These are phyloP conservation scores for Piper betle DNA, from an alignment of 164 flowering plant species.

Conservation along the genomic window DNA sequence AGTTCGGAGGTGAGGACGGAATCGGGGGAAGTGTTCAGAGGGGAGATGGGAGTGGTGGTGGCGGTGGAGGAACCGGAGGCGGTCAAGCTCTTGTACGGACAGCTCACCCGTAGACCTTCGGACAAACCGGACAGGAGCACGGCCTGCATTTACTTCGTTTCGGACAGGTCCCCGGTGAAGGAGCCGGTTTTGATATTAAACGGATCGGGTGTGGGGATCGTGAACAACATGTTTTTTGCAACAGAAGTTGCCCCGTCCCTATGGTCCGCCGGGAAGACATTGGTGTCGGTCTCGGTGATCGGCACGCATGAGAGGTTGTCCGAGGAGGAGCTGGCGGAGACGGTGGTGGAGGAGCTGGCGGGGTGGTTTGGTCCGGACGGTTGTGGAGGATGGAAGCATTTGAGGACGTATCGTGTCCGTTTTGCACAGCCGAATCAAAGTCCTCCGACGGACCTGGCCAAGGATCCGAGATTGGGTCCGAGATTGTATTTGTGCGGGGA, in stretches of 20 bases:
- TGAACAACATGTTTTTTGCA: conserved; percentile 86
- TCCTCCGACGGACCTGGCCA: conserved; percentile 64
- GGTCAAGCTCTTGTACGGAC: conserved; percentile 42
- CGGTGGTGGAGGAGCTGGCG: conserved; percentile 50
- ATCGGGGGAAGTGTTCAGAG: conserved; percentile 37
- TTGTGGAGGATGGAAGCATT: conserved; percentile 54
- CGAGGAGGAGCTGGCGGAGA: conserved; percentile 46
- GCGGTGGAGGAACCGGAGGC: conserved; percentile 75
- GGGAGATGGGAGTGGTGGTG: conserved; percentile 55
- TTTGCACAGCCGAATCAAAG: conserved; percentile 89
- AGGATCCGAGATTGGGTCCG: conserved; percentile 29
- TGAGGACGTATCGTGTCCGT: conserved; percentile 57
- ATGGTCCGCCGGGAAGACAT: conserved; percentile 77
- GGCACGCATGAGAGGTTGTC: conserved; percentile 40
- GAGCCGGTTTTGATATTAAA: conserved; percentile 70
- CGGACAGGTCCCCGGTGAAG: conserved; percentile 37
- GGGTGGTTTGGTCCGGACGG: conserved; percentile 52
- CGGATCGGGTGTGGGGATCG: conserved; percentile 74
- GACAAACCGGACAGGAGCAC: conserved; percentile 54
- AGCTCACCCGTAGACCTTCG: conserved; percentile 2
- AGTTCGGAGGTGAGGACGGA: conserved; percentile 29
- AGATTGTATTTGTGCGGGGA: conserved; percentile 80
- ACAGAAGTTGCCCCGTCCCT: conserved; percentile 76
- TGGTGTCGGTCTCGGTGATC: conserved; percentile 71
- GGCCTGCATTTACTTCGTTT: conserved; percentile 62